Percentiles rank a stretch among this genome's conserved stretches.
Conservation (phyloP, 345 rosid species). For the Erysimum cheiranthoides region DNA sequence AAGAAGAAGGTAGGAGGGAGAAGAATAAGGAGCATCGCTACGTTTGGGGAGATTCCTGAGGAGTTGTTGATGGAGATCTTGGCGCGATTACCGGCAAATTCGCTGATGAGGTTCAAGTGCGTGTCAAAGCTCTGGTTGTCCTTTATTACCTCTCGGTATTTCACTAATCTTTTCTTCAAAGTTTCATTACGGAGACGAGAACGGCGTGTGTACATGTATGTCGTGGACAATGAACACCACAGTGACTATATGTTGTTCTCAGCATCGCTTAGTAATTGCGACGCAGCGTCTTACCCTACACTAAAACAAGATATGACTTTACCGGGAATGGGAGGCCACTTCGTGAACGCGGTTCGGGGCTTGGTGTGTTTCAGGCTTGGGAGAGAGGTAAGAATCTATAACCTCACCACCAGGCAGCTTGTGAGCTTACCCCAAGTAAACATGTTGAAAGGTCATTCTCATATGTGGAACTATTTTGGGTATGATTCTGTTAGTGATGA, state of each 20-base stretch:
- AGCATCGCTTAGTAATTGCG: no score
- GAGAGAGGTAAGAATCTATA: not conserved
- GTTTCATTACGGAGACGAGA: not conserved
- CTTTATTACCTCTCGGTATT: conserved; percentile 14
- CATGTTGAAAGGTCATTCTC: not conserved
- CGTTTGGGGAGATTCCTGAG: not conserved
- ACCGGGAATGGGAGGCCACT: not conserved
- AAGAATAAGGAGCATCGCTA: not conserved
- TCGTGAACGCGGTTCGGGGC: not conserved
- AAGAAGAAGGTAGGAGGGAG: not conserved
- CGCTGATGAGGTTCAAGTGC: conserved; percentile 28
- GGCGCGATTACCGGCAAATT: not conserved
- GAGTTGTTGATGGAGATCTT: not conserved
- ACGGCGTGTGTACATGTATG: not conserved
- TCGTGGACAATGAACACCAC: not conserved
- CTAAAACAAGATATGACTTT: not conserved
- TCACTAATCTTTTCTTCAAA: conserved; percentile 12
- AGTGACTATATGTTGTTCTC: no score
- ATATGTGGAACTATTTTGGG: not conserved
- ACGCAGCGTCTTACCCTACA: not conserved
- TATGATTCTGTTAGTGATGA: not conserved
- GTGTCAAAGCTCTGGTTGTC: conserved; percentile 22
- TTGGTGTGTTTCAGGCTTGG: not conserved
- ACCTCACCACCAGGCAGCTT: not conserved
- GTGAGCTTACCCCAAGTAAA: not conserved